These are phyloP conservation scores for Spencermartinsiella ligniputridi DNA, from an alignment of 1,139 yeast species.

Conservation along the genomic window DNA sequence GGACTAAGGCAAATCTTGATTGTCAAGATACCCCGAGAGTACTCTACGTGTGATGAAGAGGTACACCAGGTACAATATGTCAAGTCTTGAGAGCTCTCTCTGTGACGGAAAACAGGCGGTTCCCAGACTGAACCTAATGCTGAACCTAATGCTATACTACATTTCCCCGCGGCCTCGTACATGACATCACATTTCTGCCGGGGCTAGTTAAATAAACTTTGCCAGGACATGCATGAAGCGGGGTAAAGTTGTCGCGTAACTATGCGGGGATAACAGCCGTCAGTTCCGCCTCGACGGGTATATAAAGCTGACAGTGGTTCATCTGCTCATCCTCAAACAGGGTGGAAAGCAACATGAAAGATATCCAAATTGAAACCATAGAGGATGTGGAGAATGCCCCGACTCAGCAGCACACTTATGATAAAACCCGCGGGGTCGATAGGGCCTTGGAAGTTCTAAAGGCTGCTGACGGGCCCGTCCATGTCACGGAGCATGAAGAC, in stretches of 20 bases:
- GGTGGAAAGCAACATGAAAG: neutral
- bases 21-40: too few relatives aligned
- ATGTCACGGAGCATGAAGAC: constrained; percentile 28
- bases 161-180: too few relatives aligned
- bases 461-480: constrained; percentile 9
- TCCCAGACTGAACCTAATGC: too few relatives aligned
- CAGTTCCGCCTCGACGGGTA: neutral
- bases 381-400: neutral
- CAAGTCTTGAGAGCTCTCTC: too few relatives aligned
- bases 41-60: too few relatives aligned
- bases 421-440: constrained; percentile 6
- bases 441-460: constrained; percentile 9
- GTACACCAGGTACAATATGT: too few relatives aligned
- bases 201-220: neutral
- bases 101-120: too few relatives aligned
- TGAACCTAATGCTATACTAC: too few relatives aligned
- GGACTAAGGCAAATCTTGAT: too few relatives aligned
- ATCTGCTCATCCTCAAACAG: too few relatives aligned
- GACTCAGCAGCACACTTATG: neutral
- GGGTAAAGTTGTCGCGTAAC: neutral
- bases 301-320: neutral
- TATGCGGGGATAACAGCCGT: neutral
- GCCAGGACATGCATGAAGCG: neutral
- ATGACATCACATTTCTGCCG: neutral
- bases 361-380: neutral